phyloP scores from a whole-genome alignment of 1,139 yeast genomes.

The Zygoascus hellenicus region DNA sequence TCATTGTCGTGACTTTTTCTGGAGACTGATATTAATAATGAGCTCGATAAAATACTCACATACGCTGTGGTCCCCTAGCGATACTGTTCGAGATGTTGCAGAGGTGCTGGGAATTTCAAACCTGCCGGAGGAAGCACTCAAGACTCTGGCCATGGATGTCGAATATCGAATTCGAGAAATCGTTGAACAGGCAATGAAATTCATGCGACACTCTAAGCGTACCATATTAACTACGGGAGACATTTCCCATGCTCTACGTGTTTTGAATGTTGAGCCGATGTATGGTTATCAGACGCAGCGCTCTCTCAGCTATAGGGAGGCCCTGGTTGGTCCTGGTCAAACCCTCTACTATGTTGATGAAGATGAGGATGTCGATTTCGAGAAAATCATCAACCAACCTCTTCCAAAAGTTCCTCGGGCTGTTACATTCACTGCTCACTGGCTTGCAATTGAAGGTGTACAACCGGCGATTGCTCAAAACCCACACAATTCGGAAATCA shows the following conservation, averaged over 20 bases:
- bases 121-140: slow-evolving; percentile 87
- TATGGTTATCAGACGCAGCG: slow-evolving; percentile 43
- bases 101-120: slow-evolving; percentile 77
- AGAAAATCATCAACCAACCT: slow-evolving; percentile 87
- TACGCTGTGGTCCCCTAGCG: slow-evolving; percentile 96
- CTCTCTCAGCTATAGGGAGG: slow-evolving; percentile 70
- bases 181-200: slow-evolving; percentile 88
- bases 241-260: slow-evolving; percentile 72
- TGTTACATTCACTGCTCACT: slow-evolving; percentile 91
- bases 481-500: slow-evolving; percentile 60
- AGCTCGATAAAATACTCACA: slow-evolving; percentile 57
- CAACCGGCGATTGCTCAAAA: slow-evolving; percentile 98
- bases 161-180: slow-evolving; percentile 96
- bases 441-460: slow-evolving; percentile 98
- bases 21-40: not conserved
- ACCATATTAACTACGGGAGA: slow-evolving; percentile 77
- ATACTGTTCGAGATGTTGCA: slow-evolving; percentile 94
- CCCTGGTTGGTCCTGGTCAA: slow-evolving; percentile 88
- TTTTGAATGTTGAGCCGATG: slow-evolving; percentile 72
- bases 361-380: slow-evolving; percentile 88
- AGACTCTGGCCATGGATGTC: slow-evolving; percentile 96
- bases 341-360: slow-evolving; percentile 87
- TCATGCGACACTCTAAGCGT: slow-evolving; percentile 91
- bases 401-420: slow-evolving; percentile 92
- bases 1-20: no score